phyloP scores from a whole-genome alignment of 768 basidiomycete genomes.

The Boletus speciosus region DNA sequence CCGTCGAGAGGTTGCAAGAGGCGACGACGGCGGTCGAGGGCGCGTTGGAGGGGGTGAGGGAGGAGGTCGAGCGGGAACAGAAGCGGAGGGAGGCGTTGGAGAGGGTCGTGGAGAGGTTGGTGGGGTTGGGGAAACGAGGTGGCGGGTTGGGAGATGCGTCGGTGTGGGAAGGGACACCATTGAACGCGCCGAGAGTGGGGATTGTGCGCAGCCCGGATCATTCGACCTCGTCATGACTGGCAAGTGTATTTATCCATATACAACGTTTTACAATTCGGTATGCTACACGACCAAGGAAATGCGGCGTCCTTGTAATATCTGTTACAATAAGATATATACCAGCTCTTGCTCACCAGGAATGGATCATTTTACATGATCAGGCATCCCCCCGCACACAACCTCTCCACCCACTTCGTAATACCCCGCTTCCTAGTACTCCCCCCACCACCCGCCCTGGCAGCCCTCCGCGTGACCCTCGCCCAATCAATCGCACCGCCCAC shows the following conservation, averaged over 20 bases:
- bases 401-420: slow-evolving; percentile 5
- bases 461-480: neutral
- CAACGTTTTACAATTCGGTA: neutral
- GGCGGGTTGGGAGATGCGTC: slow-evolving; percentile 57
- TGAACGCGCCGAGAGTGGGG: slow-evolving; percentile 45
- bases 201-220: slow-evolving; percentile 19
- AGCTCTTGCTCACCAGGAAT: neutral
- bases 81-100: slow-evolving; percentile 60
- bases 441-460: neutral
- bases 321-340: slow-evolving; percentile 6
- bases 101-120: slow-evolving; percentile 59
- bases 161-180: slow-evolving; percentile 53
- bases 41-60: slow-evolving; percentile 41
- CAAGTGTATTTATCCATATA: neutral
- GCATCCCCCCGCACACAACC: slow-evolving; percentile 19
- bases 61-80: slow-evolving; percentile 33
- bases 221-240: neutral
- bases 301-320: neutral
- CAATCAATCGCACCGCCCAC: slow-evolving; percentile 39
- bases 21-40: slow-evolving; percentile 43
- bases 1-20: slow-evolving; percentile 44
- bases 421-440: neutral
- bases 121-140: slow-evolving; percentile 64
- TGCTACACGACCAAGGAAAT: neutral
- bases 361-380: slow-evolving; percentile 20